Evolutionary conservation across 306 rosid genomes (phyloP), one percentile per base, ranked within the genome.

Genomic region (Clitoria ternatea): DNA sequence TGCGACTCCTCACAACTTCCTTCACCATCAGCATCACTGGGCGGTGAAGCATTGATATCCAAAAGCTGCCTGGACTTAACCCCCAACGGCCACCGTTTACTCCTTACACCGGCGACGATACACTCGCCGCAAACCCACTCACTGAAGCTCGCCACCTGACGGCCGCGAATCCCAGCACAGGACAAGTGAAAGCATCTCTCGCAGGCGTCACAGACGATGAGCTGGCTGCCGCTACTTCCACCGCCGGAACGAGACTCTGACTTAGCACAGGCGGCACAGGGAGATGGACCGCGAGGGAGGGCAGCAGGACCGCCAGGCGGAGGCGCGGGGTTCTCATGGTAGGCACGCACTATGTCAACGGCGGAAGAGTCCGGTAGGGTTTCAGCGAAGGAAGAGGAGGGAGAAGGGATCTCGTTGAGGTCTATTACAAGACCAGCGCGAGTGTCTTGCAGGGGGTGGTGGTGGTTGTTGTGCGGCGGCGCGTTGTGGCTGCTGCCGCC

Each of bases 341-440:
- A 91, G 1, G 83, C 61, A 35, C 97, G 88, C 1, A 95, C 99
- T 47, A 95, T 82, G 72, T 95, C 99, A 40, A 83, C 13, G 32
- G 99, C 19, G 17, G 87, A 75, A 45, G 88, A 76, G 65, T 91
- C 97, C 53, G 84, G 79, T 74, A 84, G 91, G 88, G 90, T 80
- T 84, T 94, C 99, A 2, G 80, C 17, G 36, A 77, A 76, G 4
- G 86, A 54, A 8, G 78, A 78, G 26, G 82, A 72, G 42, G 99
- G 92, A 2, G 99, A 91, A 23, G 99, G 99, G 91, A 91, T 89
- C 99, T 95, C 91, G 76, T 95, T 95, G 73, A 95, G 96, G 89
- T 95, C 99, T 88, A 95, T 87, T 29, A 85, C 81, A 13, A 95
- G 89, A 0, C 77, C 85, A 26, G 86, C 69, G 42, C 92, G 91